Percentiles rank a stretch among this genome's conserved stretches.
phyloP scores from a whole-genome alignment of 116 monocot genomes.

The Zostera marina region DNA sequence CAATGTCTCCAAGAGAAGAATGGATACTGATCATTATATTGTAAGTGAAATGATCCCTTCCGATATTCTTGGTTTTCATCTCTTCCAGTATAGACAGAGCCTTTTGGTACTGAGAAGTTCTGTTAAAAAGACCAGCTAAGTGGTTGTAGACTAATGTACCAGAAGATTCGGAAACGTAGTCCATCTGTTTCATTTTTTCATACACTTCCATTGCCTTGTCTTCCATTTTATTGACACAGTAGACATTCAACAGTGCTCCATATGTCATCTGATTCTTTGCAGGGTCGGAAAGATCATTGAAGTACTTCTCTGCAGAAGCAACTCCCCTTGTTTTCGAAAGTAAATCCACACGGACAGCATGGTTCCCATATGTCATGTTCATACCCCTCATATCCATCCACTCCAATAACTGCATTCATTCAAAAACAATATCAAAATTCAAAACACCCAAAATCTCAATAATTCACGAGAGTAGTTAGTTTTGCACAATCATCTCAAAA shows the following conservation, averaged over 20 bases:
- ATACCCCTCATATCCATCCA: constrained; percentile 60
- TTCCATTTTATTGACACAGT: constrained; percentile 22
- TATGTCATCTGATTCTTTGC: constrained; percentile 36
- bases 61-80: constrained; percentile 27
- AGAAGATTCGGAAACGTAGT: constrained; percentile 22
- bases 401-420: constrained; percentile 31
- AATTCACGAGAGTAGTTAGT: neutral
- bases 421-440: neutral
- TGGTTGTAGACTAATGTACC: constrained; percentile 33
- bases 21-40: constrained; percentile 36
- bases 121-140: constrained; percentile 28
- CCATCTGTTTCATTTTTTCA: constrained; percentile 41
- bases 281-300: constrained; percentile 28
- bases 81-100: constrained; percentile 18
- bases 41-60: constrained; percentile 26
- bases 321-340: constrained; percentile 38
- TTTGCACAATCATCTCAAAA: neutral
- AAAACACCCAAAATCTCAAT: neutral
- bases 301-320: constrained; percentile 47
- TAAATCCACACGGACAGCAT: constrained; percentile 51
- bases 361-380: constrained; percentile 20
- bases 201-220: constrained; percentile 38
- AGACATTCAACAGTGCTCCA: constrained; percentile 43
- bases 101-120: constrained; percentile 23
- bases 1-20: constrained; percentile 24